Evolutionary conservation across 768 basidiomycete genomes (phyloP).

Genomic region (Tephrocybe sp.): DNA sequence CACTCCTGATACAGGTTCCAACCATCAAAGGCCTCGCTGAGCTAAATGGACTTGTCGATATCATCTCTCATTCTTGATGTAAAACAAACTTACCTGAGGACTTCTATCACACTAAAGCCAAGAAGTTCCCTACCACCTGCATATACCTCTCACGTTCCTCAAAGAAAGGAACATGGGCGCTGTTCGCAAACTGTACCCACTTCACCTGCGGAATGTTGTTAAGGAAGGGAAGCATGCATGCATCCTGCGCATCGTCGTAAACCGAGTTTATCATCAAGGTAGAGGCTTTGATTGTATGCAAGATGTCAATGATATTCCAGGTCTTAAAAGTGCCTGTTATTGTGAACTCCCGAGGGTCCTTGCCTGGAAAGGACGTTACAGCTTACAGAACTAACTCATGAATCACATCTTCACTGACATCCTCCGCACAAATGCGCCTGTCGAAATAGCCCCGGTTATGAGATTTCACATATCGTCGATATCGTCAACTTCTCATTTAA

Average conservation of each 20-base stretch:
- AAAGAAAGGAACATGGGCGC: conserved; percentile 41
- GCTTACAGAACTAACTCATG: too few species aligned
- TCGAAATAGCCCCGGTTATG: too few species aligned
- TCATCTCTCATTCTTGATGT: too few species aligned
- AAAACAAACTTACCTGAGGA: too few species aligned
- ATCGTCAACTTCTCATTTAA: too few species aligned
- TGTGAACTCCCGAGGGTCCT: conserved; percentile 15
- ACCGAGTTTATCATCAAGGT: conserved; percentile 42
- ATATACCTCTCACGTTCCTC: conserved; percentile 43
- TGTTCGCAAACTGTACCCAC: conserved; percentile 43
- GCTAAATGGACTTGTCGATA: too few species aligned
- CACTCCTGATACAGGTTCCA: too few species aligned
- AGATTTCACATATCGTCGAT: too few species aligned
- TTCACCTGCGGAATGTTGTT: conserved; percentile 34
- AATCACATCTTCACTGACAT: too few species aligned
- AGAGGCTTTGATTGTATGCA: conserved; percentile 36
- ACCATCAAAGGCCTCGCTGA: too few species aligned
- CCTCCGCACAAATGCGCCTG: too few species aligned
- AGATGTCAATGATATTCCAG: conserved; percentile 44
- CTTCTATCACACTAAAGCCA: too few species aligned
- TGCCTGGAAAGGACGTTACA: conserved; percentile 4
- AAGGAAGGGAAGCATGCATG: conserved; percentile 35
- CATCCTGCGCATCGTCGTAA: conserved; percentile 40
- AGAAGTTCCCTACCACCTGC: conserved; percentile 33
- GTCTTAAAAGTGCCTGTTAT: conserved; percentile 24